Conservation (phyloP, 2,329 filamentous ascomycete species). For the Juglanconis oblonga region DNA sequence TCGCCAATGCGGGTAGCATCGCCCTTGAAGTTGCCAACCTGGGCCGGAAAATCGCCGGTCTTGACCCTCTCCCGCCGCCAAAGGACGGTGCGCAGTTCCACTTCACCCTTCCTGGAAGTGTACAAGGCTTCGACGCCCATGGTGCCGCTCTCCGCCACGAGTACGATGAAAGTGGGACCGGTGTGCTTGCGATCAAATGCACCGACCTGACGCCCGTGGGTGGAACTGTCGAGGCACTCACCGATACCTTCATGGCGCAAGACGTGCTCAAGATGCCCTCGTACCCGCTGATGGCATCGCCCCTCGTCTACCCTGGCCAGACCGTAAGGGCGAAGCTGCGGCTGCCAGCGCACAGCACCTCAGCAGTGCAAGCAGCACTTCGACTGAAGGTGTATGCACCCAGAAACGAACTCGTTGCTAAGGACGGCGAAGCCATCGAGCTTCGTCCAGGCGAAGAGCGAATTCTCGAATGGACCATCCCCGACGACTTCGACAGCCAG, state of each 20-base stretch:
- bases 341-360: neutral
- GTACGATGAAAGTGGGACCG: neutral
- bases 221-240: constrained; percentile 20
- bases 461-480: constrained; percentile 23
- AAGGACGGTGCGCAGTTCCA: constrained; percentile 35
- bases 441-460: constrained; percentile 12
- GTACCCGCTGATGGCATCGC: constrained; percentile 27
- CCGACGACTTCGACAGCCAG: constrained; percentile 20
- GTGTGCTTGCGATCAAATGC: constrained; percentile 10
- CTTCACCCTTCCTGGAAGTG: constrained; percentile 33
- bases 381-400: constrained; percentile 19
- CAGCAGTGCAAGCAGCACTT: neutral
- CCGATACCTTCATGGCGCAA: constrained; percentile 25
- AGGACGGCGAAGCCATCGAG: neutral
- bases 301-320: constrained; percentile 29
- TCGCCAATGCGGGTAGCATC: constrained; percentile 34
- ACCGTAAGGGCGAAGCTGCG: constrained; percentile 19
- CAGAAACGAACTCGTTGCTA: constrained; percentile 7
- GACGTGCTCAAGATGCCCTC: constrained; percentile 20
- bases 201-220: neutral
- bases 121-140: constrained; percentile 30
- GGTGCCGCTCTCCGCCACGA: neutral
- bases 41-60: constrained; percentile 25
- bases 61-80: constrained; percentile 21
- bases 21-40: constrained; percentile 28